Conservation (phyloP, 371 early-diverging fungal genomes). For the Racocetra persica region DNA sequence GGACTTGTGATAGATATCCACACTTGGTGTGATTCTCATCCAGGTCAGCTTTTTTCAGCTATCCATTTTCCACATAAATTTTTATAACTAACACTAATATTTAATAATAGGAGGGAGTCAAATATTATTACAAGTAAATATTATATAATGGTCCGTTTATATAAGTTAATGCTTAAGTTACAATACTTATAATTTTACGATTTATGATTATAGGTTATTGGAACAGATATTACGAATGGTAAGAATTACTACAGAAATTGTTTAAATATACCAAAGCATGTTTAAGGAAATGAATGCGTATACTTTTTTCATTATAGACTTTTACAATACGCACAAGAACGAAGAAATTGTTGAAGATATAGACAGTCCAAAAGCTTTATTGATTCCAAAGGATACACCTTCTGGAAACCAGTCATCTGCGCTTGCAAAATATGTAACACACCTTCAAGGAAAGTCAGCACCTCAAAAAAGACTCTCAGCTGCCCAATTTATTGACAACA, state of each 20-base stretch:
- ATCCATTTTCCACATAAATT: too few relatives aligned
- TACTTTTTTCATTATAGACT: constrained; percentile 10
- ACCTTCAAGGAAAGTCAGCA: neutral
- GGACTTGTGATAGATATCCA: constrained; percentile 39
- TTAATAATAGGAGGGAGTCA: neutral
- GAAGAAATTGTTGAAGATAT: neutral
- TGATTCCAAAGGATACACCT: neutral
- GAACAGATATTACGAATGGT: constrained; percentile 44
- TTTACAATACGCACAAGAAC: neutral
- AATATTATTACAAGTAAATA: too few relatives aligned
- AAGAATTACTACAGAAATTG: neutral
- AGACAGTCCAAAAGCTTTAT: neutral
- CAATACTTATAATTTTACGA: too few relatives aligned
- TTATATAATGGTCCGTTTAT: too few relatives aligned
- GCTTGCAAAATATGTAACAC: neutral
- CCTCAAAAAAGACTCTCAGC: too few relatives aligned
- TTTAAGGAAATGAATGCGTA: neutral
- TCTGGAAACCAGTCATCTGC: neutral
- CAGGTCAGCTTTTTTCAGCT: neutral
- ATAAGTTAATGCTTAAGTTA: too few relatives aligned
- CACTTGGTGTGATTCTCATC: constrained; percentile 26
- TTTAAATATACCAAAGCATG: neutral
- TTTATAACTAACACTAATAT: neutral
- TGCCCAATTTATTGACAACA: neutral
- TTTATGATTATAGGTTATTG: constrained; percentile 24